These are phyloP conservation scores for Ceratocystis alfenasii DNA, from an alignment of 2,329 filamentous ascomycete genomes.

Conservation along the genomic window DNA sequence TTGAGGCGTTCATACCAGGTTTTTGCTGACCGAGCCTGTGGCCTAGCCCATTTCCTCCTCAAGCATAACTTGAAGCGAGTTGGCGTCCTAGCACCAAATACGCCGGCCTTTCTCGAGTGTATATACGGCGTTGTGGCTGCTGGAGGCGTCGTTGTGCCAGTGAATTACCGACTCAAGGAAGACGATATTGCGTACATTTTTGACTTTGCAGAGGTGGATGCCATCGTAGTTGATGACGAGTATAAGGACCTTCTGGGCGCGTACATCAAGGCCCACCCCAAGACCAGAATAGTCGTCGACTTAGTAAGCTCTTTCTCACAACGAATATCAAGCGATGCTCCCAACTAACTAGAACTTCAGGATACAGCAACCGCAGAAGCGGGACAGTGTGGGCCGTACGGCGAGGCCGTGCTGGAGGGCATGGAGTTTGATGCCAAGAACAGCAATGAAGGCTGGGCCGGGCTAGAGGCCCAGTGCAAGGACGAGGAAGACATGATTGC, in stretches of 20 bases:
- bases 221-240: slow-evolving; percentile 77
- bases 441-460: slow-evolving; percentile 62
- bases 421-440: slow-evolving; percentile 55
- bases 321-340: not conserved
- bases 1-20: slow-evolving; percentile 68
- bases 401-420: slow-evolving; percentile 72
- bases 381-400: slow-evolving; percentile 64
- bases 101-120: slow-evolving; percentile 81
- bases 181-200: slow-evolving; percentile 90
- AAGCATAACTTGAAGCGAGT: slow-evolving; percentile 64
- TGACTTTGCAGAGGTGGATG: slow-evolving; percentile 71
- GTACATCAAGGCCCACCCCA: slow-evolving; percentile 49
- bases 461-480: slow-evolving; percentile 54
- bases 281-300: slow-evolving; percentile 65
- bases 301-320: slow-evolving; percentile 30
- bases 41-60: slow-evolving; percentile 75
- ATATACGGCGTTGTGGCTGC: slow-evolving; percentile 80
- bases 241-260: slow-evolving; percentile 57
- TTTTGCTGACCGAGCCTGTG: slow-evolving; percentile 73
- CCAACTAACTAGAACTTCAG: slow-evolving; percentile 28
- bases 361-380: slow-evolving; percentile 72
- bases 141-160: slow-evolving; percentile 62
- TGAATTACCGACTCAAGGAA: slow-evolving; percentile 54
- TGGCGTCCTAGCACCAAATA: slow-evolving; percentile 82
- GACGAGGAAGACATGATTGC: slow-evolving; percentile 75